Percentiles rank a stretch among this genome's conserved stretches.
Conservation (phyloP, 352 stramenopile genomes). For the Phytophthora colocasiae region DNA sequence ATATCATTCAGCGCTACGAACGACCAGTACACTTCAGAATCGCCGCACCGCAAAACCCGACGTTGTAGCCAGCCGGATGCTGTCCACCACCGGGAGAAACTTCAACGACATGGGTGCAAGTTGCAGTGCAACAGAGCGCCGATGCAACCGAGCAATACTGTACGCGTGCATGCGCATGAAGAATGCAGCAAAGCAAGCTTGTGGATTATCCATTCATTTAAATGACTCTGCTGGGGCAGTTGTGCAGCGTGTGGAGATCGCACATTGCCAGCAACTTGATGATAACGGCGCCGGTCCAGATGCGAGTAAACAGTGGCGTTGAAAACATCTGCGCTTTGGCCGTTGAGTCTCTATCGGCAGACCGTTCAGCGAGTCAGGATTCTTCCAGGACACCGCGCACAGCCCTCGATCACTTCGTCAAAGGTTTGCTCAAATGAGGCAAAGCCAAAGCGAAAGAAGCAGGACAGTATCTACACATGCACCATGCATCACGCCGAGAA, state of each 20-base stretch:
- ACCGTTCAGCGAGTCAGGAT: background rate
- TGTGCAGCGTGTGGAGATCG: background rate
- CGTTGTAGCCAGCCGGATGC: conserved; percentile 27
- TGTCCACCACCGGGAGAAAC: conserved; percentile 24
- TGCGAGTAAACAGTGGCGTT: conserved; percentile 29
- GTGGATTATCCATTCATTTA: too few species aligned
- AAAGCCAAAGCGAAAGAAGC: background rate
- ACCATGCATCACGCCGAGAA: too few species aligned
- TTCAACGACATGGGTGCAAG: background rate
- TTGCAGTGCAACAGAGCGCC: background rate
- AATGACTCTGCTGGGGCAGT: background rate
- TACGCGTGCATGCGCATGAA: too few species aligned
- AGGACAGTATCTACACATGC: background rate
- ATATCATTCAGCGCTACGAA: conserved; percentile 12
- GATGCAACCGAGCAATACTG: too few species aligned
- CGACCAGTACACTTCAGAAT: conserved; percentile 28
- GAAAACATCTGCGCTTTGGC: conserved; percentile 19
- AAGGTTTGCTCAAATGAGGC: too few species aligned
- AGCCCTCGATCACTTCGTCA: too few species aligned
- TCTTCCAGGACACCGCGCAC: too few species aligned
- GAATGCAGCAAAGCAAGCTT: too few species aligned
- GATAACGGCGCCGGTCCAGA: conserved; percentile 8
- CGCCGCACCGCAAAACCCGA: conserved; percentile 28
- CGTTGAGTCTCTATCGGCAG: background rate
- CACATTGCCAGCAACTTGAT: conserved; percentile 21